Conservation (phyloP, 768 basidiomycete genomes). For the Amylocystis lapponica region DNA sequence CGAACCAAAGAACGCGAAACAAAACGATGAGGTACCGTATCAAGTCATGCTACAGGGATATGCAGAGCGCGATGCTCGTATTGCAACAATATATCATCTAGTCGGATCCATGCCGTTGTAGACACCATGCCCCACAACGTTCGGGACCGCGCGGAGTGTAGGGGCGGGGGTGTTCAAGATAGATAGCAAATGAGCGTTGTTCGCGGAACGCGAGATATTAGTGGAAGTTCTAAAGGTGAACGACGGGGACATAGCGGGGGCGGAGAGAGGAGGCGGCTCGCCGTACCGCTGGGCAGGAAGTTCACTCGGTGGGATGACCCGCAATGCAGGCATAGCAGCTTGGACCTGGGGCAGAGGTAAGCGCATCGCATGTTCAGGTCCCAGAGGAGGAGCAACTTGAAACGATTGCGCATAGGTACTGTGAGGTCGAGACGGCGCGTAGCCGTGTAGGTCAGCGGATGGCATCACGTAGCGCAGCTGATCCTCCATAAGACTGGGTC, state of each 20-base stretch:
- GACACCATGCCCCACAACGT: not conserved
- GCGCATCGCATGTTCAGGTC: no score
- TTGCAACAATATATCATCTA: conserved; percentile 18
- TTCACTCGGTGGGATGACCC: conserved; percentile 4
- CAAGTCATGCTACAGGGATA: conserved; percentile 18
- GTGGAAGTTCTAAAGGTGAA: not conserved
- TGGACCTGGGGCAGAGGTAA: conserved; percentile 3
- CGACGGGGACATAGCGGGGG: not conserved
- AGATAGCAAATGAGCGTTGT: conserved; percentile 24
- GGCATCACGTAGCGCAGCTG: conserved; percentile 41
- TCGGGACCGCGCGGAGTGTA: conserved; percentile 11
- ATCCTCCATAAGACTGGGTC: conserved; percentile 46
- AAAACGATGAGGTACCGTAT: not conserved
- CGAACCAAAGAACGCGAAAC: not conserved
- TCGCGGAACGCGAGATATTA: conserved; percentile 11
- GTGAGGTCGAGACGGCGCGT: not conserved
- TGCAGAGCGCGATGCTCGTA: no score
- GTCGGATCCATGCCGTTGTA: conserved; percentile 2
- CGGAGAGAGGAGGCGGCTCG: conserved; percentile 9
- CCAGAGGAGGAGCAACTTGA: no score
- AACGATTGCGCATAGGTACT: no score
- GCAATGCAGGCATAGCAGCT: conserved; percentile 5
- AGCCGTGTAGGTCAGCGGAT: conserved; percentile 3
- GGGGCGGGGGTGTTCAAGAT: conserved; percentile 23
- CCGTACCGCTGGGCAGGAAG: not conserved